These are phyloP conservation scores for Urochloa ruziziensis DNA, from an alignment of 176 grass and related monocot genomes.

Conservation along the genomic window DNA sequence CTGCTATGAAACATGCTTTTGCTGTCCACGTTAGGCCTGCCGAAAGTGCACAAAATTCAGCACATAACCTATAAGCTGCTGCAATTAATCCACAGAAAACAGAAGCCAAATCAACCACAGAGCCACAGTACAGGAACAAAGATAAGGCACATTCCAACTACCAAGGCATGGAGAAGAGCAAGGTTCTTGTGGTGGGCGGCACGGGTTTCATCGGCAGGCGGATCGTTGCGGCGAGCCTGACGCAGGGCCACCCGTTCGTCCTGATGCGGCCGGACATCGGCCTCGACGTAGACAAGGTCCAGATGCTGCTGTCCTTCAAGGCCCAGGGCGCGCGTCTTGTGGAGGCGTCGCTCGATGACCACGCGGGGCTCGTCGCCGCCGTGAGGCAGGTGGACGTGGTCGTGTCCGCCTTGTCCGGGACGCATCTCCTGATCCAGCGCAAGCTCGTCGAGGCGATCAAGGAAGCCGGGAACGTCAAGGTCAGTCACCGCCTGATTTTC, in stretches of 20 bases:
- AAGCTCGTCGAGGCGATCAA: conserved; percentile 70
- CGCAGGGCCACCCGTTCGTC: conserved; percentile 35
- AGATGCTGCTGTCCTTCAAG: conserved; percentile 56
- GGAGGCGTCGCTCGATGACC: conserved; percentile 49
- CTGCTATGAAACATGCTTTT: no score
- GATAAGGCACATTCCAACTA: no score
- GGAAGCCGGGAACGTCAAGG: conserved; percentile 70
- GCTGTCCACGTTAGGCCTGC: no score
- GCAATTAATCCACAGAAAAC: no score
- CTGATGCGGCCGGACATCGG: conserved; percentile 53
- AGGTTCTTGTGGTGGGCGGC: conserved; percentile 41
- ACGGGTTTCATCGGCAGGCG: conserved; percentile 40
- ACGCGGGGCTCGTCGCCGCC: conserved; percentile 40
- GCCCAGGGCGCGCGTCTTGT: conserved; percentile 46
- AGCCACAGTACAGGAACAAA: no score
- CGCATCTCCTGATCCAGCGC: conserved; percentile 32
- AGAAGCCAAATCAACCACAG: no score
- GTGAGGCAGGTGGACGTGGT: conserved; percentile 65
- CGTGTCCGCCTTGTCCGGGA: conserved; percentile 42
- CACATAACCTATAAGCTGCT: no score
- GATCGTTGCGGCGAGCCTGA: conserved; percentile 46
- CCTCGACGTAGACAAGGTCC: conserved; percentile 36
- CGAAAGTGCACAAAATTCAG: no score
- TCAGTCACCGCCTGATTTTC: not conserved
- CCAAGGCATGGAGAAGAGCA: conserved; percentile 16